phyloP scores from a whole-genome alignment of 306 rosid genomes.

The Prunus mume region DNA sequence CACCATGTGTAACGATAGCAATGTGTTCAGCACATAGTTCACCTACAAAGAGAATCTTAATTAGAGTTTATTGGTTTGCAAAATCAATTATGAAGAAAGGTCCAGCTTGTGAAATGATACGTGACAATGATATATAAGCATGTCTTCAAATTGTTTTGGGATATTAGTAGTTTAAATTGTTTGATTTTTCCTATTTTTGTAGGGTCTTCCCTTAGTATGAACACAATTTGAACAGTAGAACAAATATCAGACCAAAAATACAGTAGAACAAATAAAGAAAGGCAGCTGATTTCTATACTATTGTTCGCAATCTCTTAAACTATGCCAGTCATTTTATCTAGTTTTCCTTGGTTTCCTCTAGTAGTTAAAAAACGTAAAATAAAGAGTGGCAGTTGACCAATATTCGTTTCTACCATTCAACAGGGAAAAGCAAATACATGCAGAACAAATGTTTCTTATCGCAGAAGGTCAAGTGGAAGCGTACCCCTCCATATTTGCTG shows the following conservation, averaged over 20 bases:
- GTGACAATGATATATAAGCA: neutral
- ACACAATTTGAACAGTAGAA: neutral
- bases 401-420: slow-evolving; percentile 14
- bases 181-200: neutral
- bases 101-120: neutral
- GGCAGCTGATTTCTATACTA: neutral
- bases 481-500: slow-evolving; percentile 84
- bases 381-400: neutral
- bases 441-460: neutral
- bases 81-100: neutral
- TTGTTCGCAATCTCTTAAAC: neutral
- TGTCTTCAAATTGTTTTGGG: neutral
- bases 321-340: neutral
- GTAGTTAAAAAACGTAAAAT: neutral
- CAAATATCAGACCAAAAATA: neutral
- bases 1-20: slow-evolving; percentile 82
- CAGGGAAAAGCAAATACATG: neutral
- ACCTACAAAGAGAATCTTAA: slow-evolving; percentile 42
- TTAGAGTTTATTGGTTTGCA: slow-evolving; percentile 1
- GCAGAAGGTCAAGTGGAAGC: slow-evolving; percentile 22
- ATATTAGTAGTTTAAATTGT: neutral
- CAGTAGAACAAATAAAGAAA: neutral
- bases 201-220: neutral
- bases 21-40: slow-evolving; percentile 73
- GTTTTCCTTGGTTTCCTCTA: neutral